Percentiles rank a stretch among this genome's conserved stretches.
Evolutionary conservation across 305 asterid species (phyloP).

Genomic region (Fraxinus angustifolia): DNA sequence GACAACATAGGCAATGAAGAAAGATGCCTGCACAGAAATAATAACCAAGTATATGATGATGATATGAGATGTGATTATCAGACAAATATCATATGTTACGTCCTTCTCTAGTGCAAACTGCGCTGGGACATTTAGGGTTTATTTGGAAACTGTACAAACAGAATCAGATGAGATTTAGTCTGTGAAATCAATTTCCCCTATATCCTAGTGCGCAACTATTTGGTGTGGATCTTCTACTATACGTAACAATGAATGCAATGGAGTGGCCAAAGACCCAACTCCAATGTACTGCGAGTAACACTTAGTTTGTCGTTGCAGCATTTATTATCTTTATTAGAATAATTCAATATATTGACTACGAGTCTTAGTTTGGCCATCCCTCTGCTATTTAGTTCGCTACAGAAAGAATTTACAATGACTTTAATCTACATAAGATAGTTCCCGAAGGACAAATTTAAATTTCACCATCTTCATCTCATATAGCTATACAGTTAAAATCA

Average conservation of each 20-base stretch:
- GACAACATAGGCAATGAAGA: constrained; percentile 93
- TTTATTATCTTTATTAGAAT: background rate
- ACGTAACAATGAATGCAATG: background rate
- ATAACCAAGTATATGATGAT: background rate
- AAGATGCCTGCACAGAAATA: constrained; percentile 62
- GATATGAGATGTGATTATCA: background rate
- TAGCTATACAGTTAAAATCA: background rate
- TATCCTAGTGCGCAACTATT: background rate
- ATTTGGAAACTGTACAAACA: background rate
- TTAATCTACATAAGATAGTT: background rate
- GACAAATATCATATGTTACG: background rate
- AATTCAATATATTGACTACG: background rate
- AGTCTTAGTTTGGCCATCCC: background rate
- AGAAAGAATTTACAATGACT: background rate
- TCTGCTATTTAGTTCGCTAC: background rate
- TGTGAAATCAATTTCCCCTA: background rate
- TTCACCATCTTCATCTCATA: background rate
- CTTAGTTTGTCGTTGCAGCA: background rate
- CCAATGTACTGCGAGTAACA: background rate
- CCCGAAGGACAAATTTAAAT: background rate
- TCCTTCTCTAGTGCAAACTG: background rate
- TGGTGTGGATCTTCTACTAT: background rate
- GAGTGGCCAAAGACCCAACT: background rate
- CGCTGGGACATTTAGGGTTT: background rate
- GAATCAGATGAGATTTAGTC: background rate